Percentiles rank a stretch among this genome's conserved stretches.
Evolutionary conservation across 768 basidiomycete genomes (phyloP).

Genomic region (Scleroderma bovista): DNA sequence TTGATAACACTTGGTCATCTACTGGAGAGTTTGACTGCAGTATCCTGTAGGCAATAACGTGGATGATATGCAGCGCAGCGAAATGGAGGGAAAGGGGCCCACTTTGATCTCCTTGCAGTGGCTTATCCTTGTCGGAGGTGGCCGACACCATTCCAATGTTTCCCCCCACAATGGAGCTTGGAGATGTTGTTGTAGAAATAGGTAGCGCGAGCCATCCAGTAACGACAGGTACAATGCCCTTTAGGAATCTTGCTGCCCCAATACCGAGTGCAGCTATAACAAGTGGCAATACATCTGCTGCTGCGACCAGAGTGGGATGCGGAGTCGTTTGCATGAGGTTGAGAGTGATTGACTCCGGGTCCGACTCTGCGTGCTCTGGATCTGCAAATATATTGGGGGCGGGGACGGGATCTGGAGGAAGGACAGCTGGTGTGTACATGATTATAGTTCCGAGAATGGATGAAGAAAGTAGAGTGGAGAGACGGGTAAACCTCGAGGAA

Average conservation of each 20-base stretch:
- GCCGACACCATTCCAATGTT: neutral
- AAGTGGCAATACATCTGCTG: slow-evolving; percentile 53
- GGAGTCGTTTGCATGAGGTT: neutral
- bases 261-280: slow-evolving; percentile 57
- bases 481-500: slow-evolving; percentile 54
- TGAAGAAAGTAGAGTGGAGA: slow-evolving; percentile 62
- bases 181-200: slow-evolving; percentile 17
- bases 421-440: slow-evolving; percentile 46
- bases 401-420: slow-evolving; percentile 2
- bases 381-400: slow-evolving; percentile 38
- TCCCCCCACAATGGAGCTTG: slow-evolving; percentile 3
- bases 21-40: slow-evolving; percentile 22
- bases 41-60: slow-evolving; percentile 24
- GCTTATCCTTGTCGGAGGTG: no score
- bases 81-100: slow-evolving; percentile 31
- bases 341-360: neutral
- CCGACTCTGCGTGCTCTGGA: slow-evolving; percentile 25
- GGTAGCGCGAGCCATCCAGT: slow-evolving; percentile 21
- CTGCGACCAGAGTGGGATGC: slow-evolving; percentile 48
- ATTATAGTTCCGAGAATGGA: slow-evolving; percentile 70
- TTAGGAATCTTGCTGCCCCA: slow-evolving; percentile 62
- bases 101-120: slow-evolving; percentile 9
- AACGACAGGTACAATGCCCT: slow-evolving; percentile 29
- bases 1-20: slow-evolving; percentile 32
- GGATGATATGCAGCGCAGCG: slow-evolving; percentile 31